phyloP scores from a whole-genome alignment of 1,284 basidiomycete species.

The Cerioporus squamosus region DNA sequence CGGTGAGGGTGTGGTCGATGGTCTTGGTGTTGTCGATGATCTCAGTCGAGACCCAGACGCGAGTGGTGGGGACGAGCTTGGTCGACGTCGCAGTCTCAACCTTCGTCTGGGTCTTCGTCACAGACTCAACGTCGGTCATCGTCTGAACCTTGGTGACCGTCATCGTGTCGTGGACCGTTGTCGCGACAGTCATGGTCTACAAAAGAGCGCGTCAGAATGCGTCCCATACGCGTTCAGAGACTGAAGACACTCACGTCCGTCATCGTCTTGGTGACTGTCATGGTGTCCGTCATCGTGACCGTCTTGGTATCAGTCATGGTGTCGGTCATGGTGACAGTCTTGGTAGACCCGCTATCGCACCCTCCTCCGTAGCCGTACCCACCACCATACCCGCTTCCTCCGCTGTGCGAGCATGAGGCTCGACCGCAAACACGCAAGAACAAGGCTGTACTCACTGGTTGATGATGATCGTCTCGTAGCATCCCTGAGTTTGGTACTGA shows the following conservation, averaged over 20 bases:
- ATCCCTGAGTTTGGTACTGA: constrained; percentile 51
- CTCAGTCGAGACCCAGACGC: constrained; percentile 67
- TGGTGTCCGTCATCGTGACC: constrained; percentile 43
- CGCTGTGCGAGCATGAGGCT: constrained; percentile 6
- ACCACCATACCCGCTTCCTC: constrained; percentile 3
- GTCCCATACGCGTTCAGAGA: background rate
- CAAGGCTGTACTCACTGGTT: constrained; percentile 41
- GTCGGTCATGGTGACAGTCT: constrained; percentile 39
- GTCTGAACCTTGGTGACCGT: constrained; percentile 25
- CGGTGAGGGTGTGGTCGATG: constrained; percentile 61
- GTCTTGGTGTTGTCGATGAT: constrained; percentile 61
- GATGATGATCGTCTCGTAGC: constrained; percentile 71
- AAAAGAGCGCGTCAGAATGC: constrained; percentile 3
- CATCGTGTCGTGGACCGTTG: constrained; percentile 28
- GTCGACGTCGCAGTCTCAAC: constrained; percentile 58
- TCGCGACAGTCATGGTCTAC: constrained; percentile 42
- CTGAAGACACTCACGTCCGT: constrained; percentile 18
- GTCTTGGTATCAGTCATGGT: constrained; percentile 29
- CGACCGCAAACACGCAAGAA: background rate
- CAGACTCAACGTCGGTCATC: constrained; percentile 33
- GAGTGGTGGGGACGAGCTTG: constrained; percentile 61
- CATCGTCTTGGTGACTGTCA: constrained; percentile 29
- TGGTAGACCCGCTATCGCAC: constrained; percentile 14
- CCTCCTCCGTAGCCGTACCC: constrained; percentile 23
- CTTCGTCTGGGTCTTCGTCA: constrained; percentile 44